phyloP scores from a whole-genome alignment of 371 early-diverging fungal species.

The Amoeboaphelidium protococcarum region DNA sequence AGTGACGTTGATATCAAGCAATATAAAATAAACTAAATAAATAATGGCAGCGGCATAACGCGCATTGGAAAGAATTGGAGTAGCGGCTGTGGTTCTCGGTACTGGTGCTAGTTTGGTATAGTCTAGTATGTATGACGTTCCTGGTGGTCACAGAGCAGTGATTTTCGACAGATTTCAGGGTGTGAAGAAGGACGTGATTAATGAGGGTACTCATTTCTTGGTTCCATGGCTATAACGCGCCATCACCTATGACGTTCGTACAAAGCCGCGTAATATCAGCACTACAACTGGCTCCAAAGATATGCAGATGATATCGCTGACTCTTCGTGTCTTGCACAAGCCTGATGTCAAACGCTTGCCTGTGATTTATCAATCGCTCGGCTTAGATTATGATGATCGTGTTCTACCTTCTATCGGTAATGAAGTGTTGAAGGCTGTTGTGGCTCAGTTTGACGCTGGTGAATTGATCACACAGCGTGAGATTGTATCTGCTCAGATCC shows the following conservation, averaged over 20 bases:
- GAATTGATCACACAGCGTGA: slow-evolving; percentile 96
- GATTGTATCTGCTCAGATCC: slow-evolving; percentile 70
- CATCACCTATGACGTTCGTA: slow-evolving; percentile 60
- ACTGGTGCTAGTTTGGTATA: slow-evolving; percentile 33
- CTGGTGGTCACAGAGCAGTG: slow-evolving; percentile 86
- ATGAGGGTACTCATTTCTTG: slow-evolving; percentile 91
- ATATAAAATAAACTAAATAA: too few relatives aligned
- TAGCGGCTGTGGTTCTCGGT: slow-evolving; percentile 24
- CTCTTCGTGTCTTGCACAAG: slow-evolving; percentile 74
- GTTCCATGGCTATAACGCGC: slow-evolving; percentile 68
- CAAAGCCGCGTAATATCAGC: slow-evolving; percentile 81
- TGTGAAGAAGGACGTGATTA: slow-evolving; percentile 42
- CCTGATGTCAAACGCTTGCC: slow-evolving; percentile 53
- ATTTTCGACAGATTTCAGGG: slow-evolving; percentile 87
- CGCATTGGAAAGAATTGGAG: slow-evolving; percentile 12
- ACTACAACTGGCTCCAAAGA: slow-evolving; percentile 75
- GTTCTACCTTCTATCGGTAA: slow-evolving; percentile 94
- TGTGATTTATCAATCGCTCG: slow-evolving; percentile 63
- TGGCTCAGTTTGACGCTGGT: slow-evolving; percentile 94
- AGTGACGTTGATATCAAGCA: too few relatives aligned
- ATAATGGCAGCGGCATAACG: background rate
- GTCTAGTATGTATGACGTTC: slow-evolving; percentile 75
- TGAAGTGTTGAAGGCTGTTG: slow-evolving; percentile 90
- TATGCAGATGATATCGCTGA: slow-evolving; percentile 79
- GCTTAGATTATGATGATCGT: slow-evolving; percentile 88